Conservation (phyloP, 306 rosid genomes). For the Vachellia pachyceras region DNA sequence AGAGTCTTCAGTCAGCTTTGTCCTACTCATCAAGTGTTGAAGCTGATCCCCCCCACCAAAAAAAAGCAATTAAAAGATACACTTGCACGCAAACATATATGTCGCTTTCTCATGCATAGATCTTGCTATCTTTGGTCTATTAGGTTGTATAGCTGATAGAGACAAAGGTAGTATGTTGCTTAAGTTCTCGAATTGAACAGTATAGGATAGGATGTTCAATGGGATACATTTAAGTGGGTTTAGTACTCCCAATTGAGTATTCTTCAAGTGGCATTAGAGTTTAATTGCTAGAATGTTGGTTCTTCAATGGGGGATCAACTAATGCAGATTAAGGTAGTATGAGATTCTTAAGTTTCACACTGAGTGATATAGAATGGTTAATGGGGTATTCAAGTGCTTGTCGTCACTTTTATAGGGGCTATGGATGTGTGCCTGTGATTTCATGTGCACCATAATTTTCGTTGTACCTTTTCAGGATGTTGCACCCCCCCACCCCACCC, state of each 20-base stretch:
- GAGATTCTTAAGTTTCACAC: not conserved
- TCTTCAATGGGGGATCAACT: not conserved
- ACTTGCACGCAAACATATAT: not conserved
- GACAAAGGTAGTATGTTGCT: not conserved
- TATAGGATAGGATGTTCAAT: not conserved
- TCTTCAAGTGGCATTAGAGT: not conserved
- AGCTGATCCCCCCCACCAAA: not conserved
- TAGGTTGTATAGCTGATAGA: not conserved
- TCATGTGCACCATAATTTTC: slow-evolving; percentile 23
- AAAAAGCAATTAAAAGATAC: not conserved
- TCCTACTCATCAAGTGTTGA: not conserved
- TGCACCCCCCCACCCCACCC: no score
- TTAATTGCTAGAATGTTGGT: not conserved
- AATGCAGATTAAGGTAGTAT: not conserved
- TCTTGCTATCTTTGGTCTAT: slow-evolving; percentile 5
- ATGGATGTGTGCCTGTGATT: slow-evolving; percentile 6
- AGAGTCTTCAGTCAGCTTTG: not conserved
- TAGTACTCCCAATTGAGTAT: not conserved
- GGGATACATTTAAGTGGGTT: not conserved
- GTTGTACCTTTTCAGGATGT: slow-evolving; percentile 6
- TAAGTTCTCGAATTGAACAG: not conserved
- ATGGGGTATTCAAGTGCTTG: not conserved
- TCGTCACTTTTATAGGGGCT: not conserved
- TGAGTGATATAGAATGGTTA: not conserved
- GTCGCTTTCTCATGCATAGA: slow-evolving; percentile 4